These are phyloP conservation scores for Blumeria hordei DNA, from an alignment of 2,329 filamentous ascomycete species.

Conservation along the genomic window DNA sequence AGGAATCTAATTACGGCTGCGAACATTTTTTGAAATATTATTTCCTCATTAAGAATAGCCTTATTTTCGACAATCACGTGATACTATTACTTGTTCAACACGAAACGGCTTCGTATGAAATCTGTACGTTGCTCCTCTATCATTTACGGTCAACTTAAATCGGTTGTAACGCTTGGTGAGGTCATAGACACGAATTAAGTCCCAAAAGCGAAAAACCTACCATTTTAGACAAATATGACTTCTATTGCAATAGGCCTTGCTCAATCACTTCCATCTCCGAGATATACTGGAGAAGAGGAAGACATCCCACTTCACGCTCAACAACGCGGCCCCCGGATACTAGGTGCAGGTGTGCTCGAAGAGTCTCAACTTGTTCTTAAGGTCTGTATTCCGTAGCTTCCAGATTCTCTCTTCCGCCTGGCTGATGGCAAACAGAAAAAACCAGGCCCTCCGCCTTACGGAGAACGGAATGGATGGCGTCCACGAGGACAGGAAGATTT, in stretches of 20 bases:
- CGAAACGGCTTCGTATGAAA: too few relatives aligned
- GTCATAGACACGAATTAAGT: too few relatives aligned
- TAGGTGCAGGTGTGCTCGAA: slow-evolving; percentile 58
- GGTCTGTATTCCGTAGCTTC: slow-evolving; percentile 17
- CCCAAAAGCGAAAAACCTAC: too few relatives aligned
- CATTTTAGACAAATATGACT: too few relatives aligned
- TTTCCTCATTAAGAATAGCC: too few relatives aligned
- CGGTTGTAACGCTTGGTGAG: too few relatives aligned
- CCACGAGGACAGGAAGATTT: slow-evolving; percentile 77
- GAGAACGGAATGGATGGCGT: slow-evolving; percentile 71
- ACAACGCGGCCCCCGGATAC: slow-evolving; percentile 58
- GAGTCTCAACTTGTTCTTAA: slow-evolving; percentile 67
- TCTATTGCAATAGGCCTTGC: slow-evolving; percentile 35
- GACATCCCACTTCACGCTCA: slow-evolving; percentile 47
- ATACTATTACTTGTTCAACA: too few relatives aligned
- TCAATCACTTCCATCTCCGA: slow-evolving; percentile 64
- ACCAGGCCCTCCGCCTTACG: slow-evolving; percentile 68
- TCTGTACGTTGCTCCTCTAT: too few relatives aligned
- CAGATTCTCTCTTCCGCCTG: slow-evolving; percentile 7
- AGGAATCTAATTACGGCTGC: too few relatives aligned
- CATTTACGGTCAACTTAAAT: too few relatives aligned
- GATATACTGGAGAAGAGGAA: slow-evolving; percentile 76
- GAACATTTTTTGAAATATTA: too few relatives aligned
- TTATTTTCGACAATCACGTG: too few relatives aligned
- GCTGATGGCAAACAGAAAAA: slow-evolving; percentile 23